Conservation (phyloP, 805 yeast species). For the Kregervanrija pseudodelftensis region DNA sequence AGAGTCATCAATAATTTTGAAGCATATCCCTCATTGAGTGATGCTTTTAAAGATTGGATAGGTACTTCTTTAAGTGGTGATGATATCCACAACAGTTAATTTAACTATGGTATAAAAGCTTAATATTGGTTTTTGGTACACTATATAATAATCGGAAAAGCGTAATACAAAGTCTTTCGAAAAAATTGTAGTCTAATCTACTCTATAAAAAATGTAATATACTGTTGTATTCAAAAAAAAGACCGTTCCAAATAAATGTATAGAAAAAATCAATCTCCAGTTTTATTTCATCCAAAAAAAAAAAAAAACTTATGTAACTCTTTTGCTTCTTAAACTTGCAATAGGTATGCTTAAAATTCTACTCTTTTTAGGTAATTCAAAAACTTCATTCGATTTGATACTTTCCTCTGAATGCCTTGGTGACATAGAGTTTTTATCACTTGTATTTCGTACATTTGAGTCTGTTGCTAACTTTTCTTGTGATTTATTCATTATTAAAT, state of each 20-base stretch:
- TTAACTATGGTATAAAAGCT: too few relatives aligned
- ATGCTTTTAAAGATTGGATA: slow-evolving; percentile 32
- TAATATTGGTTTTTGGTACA: too few relatives aligned
- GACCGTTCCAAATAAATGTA: background rate
- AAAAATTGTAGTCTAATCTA: too few relatives aligned
- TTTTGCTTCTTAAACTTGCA: slow-evolving; percentile 21
- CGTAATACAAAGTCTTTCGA: too few relatives aligned
- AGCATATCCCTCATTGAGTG: slow-evolving; percentile 26
- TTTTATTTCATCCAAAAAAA: background rate
- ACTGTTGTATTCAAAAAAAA: background rate
- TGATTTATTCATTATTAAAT: slow-evolving; percentile 16
- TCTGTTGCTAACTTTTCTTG: slow-evolving; percentile 16
- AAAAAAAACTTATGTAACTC: background rate
- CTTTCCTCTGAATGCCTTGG: background rate
- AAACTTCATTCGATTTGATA: background rate
- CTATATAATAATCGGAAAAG: too few relatives aligned
- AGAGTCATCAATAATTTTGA: slow-evolving; percentile 29
- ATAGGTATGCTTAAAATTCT: slow-evolving; percentile 27
- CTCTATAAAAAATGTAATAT: too few relatives aligned
- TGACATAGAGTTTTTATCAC: background rate
- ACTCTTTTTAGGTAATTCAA: slow-evolving; percentile 11
- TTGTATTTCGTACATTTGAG: background rate
- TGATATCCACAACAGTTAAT: background rate
- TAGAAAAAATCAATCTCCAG: background rate
- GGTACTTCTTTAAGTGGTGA: slow-evolving; percentile 10